Percentiles rank a stretch among this genome's conserved stretches.
Evolutionary conservation across 169 alveolate genomes (phyloP).

Genomic region (Fabrea salina): DNA sequence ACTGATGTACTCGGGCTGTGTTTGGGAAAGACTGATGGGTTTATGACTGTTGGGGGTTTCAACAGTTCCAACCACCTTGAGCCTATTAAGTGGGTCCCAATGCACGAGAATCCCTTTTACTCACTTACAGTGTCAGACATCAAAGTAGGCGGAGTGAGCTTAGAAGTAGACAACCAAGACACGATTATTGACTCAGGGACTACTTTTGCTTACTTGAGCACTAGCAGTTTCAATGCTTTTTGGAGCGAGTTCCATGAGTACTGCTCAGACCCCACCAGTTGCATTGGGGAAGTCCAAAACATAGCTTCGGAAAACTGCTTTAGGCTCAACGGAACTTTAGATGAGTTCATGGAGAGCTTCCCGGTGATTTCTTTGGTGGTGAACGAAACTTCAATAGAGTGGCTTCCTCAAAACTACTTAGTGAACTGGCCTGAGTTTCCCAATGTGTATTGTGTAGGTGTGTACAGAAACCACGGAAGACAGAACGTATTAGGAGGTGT

Average conservation of each 20-base stretch:
- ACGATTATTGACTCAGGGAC: slow-evolving; percentile 74
- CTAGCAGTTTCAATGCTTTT: background rate
- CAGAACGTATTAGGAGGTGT: slow-evolving; percentile 58
- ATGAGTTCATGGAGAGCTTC: background rate
- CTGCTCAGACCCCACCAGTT: background rate
- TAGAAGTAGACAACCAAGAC: slow-evolving; percentile 15
- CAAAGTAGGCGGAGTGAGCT: slow-evolving; percentile 22
- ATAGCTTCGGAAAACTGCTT: slow-evolving; percentile 6
- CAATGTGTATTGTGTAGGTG: slow-evolving; percentile 16
- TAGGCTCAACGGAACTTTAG: background rate
- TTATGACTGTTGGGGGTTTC: slow-evolving; percentile 60
- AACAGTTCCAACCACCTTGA: slow-evolving; percentile 35
- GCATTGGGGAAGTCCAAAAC: background rate
- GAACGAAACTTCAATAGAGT: background rate
- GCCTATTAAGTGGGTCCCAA: slow-evolving; percentile 11
- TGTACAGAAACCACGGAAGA: slow-evolving; percentile 29
- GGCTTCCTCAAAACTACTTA: slow-evolving; percentile 41
- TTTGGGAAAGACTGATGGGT: slow-evolving; percentile 69
- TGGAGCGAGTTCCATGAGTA: slow-evolving; percentile 3
- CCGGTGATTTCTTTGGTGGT: background rate
- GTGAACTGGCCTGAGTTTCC: slow-evolving; percentile 21
- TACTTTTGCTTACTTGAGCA: slow-evolving; percentile 56
- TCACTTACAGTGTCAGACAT: slow-evolving; percentile 20
- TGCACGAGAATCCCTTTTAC: slow-evolving; percentile 28
- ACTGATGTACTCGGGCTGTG: slow-evolving; percentile 55